phyloP scores from a whole-genome alignment of 331 rosid genomes.

The Quercus lobata region DNA sequence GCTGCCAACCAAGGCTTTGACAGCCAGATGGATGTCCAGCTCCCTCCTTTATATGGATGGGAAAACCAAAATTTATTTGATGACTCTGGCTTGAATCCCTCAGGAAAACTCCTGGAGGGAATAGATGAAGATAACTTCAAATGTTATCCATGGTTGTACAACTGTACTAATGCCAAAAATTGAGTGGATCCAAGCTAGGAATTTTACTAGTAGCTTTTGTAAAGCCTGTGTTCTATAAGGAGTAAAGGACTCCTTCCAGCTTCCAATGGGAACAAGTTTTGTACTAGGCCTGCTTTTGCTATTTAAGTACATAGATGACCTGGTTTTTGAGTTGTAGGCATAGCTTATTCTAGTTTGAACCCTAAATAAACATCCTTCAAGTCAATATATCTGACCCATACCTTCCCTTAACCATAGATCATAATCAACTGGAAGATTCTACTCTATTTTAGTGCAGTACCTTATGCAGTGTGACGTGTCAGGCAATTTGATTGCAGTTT shows the following conservation, averaged over 20 bases:
- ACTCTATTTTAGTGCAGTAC: background rate
- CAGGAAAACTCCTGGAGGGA: slow-evolving; percentile 22
- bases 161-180: background rate
- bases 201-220: background rate
- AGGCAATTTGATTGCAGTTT: no score
- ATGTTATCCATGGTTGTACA: slow-evolving; percentile 21
- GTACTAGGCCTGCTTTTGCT: background rate
- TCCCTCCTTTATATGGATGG: slow-evolving; percentile 22
- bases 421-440: background rate
- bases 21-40: slow-evolving; percentile 17
- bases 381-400: background rate
- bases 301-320: background rate
- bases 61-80: slow-evolving; percentile 24
- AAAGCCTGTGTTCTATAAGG: background rate
- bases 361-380: background rate
- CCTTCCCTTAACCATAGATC: background rate
- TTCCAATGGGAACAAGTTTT: background rate
- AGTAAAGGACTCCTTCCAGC: background rate
- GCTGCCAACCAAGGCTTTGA: slow-evolving; percentile 12
- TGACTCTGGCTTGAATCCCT: slow-evolving; percentile 6
- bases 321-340: slow-evolving; percentile 2
- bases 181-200: background rate
- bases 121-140: slow-evolving; percentile 19
- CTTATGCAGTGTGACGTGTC: background rate
- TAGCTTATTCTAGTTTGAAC: background rate